Evolutionary conservation across 2,329 filamentous ascomycete species (phyloP), one percentile per base, ranked within the genome.

Genomic region (Cytospora leucostoma): DNA sequence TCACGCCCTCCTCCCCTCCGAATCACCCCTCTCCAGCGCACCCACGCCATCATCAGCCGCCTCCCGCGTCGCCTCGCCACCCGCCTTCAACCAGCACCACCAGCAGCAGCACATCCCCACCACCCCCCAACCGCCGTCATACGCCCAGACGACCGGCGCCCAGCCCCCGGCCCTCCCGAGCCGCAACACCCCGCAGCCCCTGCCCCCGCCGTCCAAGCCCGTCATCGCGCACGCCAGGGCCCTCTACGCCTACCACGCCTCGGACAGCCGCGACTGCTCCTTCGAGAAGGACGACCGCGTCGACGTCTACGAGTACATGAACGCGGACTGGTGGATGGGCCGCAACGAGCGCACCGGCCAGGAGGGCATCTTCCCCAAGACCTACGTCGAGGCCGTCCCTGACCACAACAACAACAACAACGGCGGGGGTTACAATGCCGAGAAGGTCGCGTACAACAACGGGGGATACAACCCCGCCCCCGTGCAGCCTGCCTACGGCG

Each of bases 321-420:
- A 98, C 77, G 87, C 88, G 67, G 93, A 98, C 77, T 98, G 94
- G 94, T 97, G 93, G 92, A 89, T 92, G 82, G 94, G 94, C 69
- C 86, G 85, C 70, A 97, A 96, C 77, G 81, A 89, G 72, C 87
- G 92, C 59, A 96, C 93, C 10, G 89, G 89, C 62, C 79, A 86
- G 69, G 92, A 96, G 78, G 94, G 94, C 70, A 97, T 98, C 74
- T 98, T 98, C 83, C 94, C 94, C n/a, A 86, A 89, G 70, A 92
- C 85, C 74, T 98, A 98, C 74, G 93, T 90, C 58, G 88, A 93
- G 70, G 82, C 89, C 68, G 87, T 89, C 75, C 33, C 70, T 51
- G 67, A 71, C 17, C 63, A 66, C 19, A 69, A 69, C 49, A 71
- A 73, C 47, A 64, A 50, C 11, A 60, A 62, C 37, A 61, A 66